Percentiles rank a stretch among this genome's conserved stretches.
These are phyloP conservation scores for Moesziomyces aphidis DNA, from an alignment of 1,284 basidiomycete genomes.

Conservation along the genomic window DNA sequence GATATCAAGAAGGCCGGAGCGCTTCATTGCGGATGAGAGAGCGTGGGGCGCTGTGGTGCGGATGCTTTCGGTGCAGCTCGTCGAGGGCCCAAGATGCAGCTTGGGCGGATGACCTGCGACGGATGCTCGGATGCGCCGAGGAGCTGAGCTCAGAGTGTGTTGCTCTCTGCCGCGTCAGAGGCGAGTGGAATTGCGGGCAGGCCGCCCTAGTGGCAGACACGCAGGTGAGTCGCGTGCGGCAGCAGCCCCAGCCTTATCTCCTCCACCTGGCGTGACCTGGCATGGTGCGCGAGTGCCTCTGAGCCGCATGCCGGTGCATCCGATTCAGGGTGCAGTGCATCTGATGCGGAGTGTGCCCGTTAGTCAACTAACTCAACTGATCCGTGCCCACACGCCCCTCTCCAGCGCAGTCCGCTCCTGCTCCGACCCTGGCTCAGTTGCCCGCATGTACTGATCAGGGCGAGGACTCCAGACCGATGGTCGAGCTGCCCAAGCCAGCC, in stretches of 20 bases:
- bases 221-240: background rate
- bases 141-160: background rate
- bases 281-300: background rate
- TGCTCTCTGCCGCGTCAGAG: background rate
- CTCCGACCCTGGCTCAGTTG: background rate
- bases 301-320: constrained; percentile 3
- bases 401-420: no score
- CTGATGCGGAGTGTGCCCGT: constrained; percentile 1
- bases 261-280: background rate
- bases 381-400: constrained; percentile 5
- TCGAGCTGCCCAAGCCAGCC: background rate
- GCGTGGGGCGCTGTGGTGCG: background rate
- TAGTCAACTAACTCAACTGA: background rate
- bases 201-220: no score
- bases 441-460: background rate
- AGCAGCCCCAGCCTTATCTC: background rate
- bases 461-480: background rate
- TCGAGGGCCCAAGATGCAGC: background rate
- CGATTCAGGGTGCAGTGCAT: constrained; percentile 7
- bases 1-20: background rate
- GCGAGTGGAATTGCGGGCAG: background rate
- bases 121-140: constrained; percentile 12
- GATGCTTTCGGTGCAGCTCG: background rate
- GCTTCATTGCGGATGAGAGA: background rate
- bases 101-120: background rate